phyloP scores from a whole-genome alignment of 2,329 filamentous ascomycete species.

The Colletotrichum abscissum region DNA sequence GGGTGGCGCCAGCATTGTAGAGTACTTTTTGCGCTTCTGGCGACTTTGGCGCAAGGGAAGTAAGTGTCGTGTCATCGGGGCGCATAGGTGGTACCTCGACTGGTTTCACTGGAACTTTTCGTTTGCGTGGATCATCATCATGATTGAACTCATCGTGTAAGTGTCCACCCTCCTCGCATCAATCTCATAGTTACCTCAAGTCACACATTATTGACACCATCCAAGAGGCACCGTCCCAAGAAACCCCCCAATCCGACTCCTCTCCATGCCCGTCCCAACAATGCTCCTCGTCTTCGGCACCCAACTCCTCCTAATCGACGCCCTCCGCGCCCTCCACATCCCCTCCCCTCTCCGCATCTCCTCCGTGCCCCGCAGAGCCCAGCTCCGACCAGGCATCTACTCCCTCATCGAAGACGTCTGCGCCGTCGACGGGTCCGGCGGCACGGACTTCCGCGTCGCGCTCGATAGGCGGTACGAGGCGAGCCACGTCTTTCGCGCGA shows the following conservation, averaged over 20 bases:
- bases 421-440: slow-evolving; percentile 63
- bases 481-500: slow-evolving; percentile 62
- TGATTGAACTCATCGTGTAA: slow-evolving; percentile 64
- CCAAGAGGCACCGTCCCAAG: slow-evolving; percentile 37
- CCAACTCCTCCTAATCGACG: slow-evolving; percentile 61
- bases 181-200: background rate
- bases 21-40: slow-evolving; percentile 64
- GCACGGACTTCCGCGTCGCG: slow-evolving; percentile 61
- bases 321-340: slow-evolving; percentile 54
- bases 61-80: slow-evolving; percentile 58
- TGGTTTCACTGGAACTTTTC: slow-evolving; percentile 69
- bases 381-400: slow-evolving; percentile 64
- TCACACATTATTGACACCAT: background rate
- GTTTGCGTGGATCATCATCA: slow-evolving; percentile 64
- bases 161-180: background rate
- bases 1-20: slow-evolving; percentile 63
- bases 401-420: slow-evolving; percentile 64
- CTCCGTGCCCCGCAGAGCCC: slow-evolving; percentile 60
- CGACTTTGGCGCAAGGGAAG: slow-evolving; percentile 63
- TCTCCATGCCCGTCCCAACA: slow-evolving; percentile 62
- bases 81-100: slow-evolving; percentile 54
- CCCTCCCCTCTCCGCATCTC: slow-evolving; percentile 62
- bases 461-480: slow-evolving; percentile 64
- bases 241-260: slow-evolving; percentile 55
- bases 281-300: slow-evolving; percentile 64